Evolutionary conservation across 2,329 filamentous ascomycete genomes (phyloP).

Genomic region (Lasiodiplodia theobromae): DNA sequence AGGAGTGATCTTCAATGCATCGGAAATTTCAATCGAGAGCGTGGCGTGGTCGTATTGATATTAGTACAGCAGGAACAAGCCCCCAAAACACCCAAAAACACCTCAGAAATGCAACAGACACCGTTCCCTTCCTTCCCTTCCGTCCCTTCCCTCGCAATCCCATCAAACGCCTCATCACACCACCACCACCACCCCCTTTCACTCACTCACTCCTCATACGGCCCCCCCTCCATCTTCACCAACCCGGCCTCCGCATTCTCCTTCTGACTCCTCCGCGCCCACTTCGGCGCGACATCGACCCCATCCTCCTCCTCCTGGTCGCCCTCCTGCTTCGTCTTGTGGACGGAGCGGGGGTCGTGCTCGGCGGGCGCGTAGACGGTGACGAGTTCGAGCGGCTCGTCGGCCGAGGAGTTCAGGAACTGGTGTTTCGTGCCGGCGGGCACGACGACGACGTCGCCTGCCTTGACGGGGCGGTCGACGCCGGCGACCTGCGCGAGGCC

Average conservation of each 20-base stretch:
- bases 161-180: too few species aligned
- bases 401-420: conserved; percentile 65
- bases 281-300: conserved; percentile 66
- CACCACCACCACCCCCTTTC: too few species aligned
- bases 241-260: conserved; percentile 63
- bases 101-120: too few species aligned
- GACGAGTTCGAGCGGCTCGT: conserved; percentile 65
- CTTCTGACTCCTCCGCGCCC: conserved; percentile 63
- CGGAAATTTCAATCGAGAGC: too few species aligned
- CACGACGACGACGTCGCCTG: conserved; percentile 66
- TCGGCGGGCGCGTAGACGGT: conserved; percentile 70
- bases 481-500: conserved; percentile 66
- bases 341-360: conserved; percentile 65
- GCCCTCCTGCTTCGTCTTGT: conserved; percentile 68
- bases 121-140: too few species aligned
- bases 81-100: too few species aligned
- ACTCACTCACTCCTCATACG: too few species aligned
- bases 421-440: conserved; percentile 72
- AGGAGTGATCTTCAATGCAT: too few species aligned
- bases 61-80: too few species aligned
- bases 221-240: not conserved
- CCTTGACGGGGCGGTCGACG: conserved; percentile 63
- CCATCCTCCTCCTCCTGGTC: conserved; percentile 68
- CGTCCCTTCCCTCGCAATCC: too few species aligned
- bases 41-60: too few species aligned